phyloP scores from a whole-genome alignment of 495 filamentous ascomycete species.

The Podospora bellae-mahoneyi region DNA sequence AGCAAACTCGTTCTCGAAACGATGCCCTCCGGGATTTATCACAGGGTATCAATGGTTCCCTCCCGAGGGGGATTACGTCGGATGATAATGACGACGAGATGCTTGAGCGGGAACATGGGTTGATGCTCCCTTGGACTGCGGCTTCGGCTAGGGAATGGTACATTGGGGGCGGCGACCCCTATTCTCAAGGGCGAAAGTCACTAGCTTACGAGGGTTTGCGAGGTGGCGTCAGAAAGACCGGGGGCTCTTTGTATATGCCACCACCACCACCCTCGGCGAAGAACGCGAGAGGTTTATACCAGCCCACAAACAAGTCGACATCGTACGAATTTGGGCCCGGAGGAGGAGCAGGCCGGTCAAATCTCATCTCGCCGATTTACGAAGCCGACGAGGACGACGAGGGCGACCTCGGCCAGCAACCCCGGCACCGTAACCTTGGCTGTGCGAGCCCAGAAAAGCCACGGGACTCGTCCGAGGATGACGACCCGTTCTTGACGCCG shows the following conservation, averaged over 20 bases:
- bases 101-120: conserved; percentile 50
- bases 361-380: conserved; percentile 53
- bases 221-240: conserved; percentile 16
- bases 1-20: conserved; percentile 39
- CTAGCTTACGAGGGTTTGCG: conserved; percentile 45
- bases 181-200: conserved; percentile 37
- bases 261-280: conserved; percentile 19
- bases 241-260: conserved; percentile 21
- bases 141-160: conserved; percentile 37
- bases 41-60: conserved; percentile 38
- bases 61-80: conserved; percentile 17
- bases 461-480: conserved; percentile 18
- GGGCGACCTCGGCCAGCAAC: conserved; percentile 12
- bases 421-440: background rate
- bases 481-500: conserved; percentile 47
- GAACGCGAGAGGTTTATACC: conserved; percentile 29
- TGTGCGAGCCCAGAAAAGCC: conserved; percentile 15
- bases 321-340: conserved; percentile 26
- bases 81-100: conserved; percentile 46
- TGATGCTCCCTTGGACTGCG: conserved; percentile 33
- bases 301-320: conserved; percentile 27
- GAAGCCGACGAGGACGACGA: conserved; percentile 66
- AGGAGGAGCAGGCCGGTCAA: conserved; percentile 10
- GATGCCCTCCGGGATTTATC: conserved; percentile 39
- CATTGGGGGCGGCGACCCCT: conserved; percentile 41